phyloP scores from a whole-genome alignment of 1,284 basidiomycete species.

The Malassezia furfur region DNA sequence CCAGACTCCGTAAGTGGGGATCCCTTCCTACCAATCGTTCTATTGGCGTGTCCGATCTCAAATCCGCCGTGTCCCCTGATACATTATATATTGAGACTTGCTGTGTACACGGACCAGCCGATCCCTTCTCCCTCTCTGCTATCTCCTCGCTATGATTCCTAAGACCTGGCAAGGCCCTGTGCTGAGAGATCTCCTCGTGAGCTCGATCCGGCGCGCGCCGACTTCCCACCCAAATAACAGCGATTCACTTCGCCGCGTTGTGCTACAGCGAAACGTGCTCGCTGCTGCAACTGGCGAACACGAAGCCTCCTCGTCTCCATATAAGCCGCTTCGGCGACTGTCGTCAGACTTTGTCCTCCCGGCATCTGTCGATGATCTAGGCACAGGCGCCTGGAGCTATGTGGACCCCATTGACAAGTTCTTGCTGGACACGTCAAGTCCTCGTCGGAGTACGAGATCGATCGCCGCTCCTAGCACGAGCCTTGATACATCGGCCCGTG shows the following conservation, averaged over 20 bases:
- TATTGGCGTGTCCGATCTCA: background rate
- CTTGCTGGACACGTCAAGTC: background rate
- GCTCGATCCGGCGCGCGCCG: conserved; percentile 11
- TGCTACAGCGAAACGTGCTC: conserved; percentile 14
- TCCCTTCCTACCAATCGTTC: no score
- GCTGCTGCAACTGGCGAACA: background rate
- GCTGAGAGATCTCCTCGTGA: conserved; percentile 7
- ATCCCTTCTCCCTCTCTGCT: no score
- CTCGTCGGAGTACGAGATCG: background rate
- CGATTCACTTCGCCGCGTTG: conserved; percentile 15
- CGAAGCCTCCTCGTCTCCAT: background rate
- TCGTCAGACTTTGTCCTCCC: background rate
- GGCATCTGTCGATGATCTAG: background rate
- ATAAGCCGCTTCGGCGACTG: background rate
- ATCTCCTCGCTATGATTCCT: background rate
- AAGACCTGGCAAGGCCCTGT: conserved; percentile 6
- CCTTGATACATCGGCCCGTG: background rate
- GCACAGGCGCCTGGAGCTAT: background rate
- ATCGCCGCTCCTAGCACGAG: no score
- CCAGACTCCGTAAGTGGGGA: background rate
- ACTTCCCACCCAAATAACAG: conserved; percentile 5
- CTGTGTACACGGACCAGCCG: no score
- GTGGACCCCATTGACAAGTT: background rate
- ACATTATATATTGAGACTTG: no score
- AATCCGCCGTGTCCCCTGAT: no score